phyloP scores from a whole-genome alignment of 768 basidiomycete species.

The Lactarius sanguifluus region DNA sequence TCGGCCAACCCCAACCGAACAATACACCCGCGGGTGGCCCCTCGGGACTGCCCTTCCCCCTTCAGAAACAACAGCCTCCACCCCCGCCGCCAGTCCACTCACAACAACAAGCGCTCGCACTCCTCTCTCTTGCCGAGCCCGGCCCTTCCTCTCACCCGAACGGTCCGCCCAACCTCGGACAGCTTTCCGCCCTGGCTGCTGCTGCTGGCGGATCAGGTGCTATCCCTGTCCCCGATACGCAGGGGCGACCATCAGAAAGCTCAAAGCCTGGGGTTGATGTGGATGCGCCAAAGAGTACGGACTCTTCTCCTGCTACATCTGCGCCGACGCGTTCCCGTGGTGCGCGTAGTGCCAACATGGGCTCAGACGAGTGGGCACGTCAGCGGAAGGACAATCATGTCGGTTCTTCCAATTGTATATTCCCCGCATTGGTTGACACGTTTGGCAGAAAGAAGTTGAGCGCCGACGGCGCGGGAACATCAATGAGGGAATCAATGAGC shows the following conservation, averaged over 20 bases:
- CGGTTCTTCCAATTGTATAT: slow-evolving; percentile 32
- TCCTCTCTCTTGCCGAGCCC: slow-evolving; percentile 54
- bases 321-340: slow-evolving; percentile 42
- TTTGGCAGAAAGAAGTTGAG: slow-evolving; percentile 92
- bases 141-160: slow-evolving; percentile 73
- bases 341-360: slow-evolving; percentile 60
- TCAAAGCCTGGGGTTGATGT: slow-evolving; percentile 26
- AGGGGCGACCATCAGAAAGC: slow-evolving; percentile 20
- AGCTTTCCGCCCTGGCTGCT: slow-evolving; percentile 46
- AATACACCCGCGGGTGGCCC: slow-evolving; percentile 22
- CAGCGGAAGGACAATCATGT: slow-evolving; percentile 84
- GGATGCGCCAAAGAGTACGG: slow-evolving; percentile 7
- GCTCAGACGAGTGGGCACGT: slow-evolving; percentile 75
- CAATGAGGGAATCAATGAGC: slow-evolving; percentile 93
- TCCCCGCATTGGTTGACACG: slow-evolving; percentile 8
- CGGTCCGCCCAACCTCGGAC: slow-evolving; percentile 63
- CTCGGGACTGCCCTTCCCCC: slow-evolving; percentile 25
- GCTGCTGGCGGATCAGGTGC: slow-evolving; percentile 24
- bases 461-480: slow-evolving; percentile 92
- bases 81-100: slow-evolving; percentile 12
- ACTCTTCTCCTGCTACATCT: slow-evolving; percentile 26
- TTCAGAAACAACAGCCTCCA: slow-evolving; percentile 13
- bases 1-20: slow-evolving; percentile 13
- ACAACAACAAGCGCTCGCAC: slow-evolving; percentile 21
- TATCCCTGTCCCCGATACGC: slow-evolving; percentile 5